Evolutionary conservation across 352 stramenopile genomes (phyloP).

Genomic region (Phytopythium cucurbitacearum): DNA sequence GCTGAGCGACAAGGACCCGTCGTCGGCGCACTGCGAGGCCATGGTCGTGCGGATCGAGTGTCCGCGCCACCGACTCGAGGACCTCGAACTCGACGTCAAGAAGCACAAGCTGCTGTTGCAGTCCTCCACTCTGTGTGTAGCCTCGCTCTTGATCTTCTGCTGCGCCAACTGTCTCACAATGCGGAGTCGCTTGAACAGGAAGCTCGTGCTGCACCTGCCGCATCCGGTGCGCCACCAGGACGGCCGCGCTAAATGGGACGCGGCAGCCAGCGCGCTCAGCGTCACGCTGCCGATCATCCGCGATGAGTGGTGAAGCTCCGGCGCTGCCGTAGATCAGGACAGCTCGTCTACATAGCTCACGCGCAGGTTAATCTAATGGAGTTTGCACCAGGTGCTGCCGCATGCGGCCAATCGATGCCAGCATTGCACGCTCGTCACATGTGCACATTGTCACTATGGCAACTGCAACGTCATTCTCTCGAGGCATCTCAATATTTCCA

Average conservation of each 20-base stretch:
- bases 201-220: slow-evolving; percentile 68
- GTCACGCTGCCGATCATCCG: slow-evolving; percentile 73
- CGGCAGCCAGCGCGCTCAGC: slow-evolving; percentile 33
- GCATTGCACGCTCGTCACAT: no score
- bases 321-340: no score
- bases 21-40: slow-evolving; percentile 68
- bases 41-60: slow-evolving; percentile 78
- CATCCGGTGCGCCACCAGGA: slow-evolving; percentile 67
- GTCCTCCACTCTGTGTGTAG: slow-evolving; percentile 48
- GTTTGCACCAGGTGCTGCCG: no score
- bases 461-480: no score
- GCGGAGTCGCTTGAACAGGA: slow-evolving; percentile 21
- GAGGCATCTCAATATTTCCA: no score
- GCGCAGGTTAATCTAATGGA: no score
- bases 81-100: slow-evolving; percentile 82
- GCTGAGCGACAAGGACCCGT: slow-evolving; percentile 81
- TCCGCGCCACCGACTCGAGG: slow-evolving; percentile 50
- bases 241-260: slow-evolving; percentile 72
- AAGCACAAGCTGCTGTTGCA: slow-evolving; percentile 69
- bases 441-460: no score
- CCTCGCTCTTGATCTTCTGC: neutral
- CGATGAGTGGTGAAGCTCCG: slow-evolving; percentile 52
- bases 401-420: no score
- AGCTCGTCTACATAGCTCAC: no score
- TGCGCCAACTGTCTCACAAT: neutral